Conservation (phyloP, 83 land plant genomes). For the Picea mariana region DNA sequence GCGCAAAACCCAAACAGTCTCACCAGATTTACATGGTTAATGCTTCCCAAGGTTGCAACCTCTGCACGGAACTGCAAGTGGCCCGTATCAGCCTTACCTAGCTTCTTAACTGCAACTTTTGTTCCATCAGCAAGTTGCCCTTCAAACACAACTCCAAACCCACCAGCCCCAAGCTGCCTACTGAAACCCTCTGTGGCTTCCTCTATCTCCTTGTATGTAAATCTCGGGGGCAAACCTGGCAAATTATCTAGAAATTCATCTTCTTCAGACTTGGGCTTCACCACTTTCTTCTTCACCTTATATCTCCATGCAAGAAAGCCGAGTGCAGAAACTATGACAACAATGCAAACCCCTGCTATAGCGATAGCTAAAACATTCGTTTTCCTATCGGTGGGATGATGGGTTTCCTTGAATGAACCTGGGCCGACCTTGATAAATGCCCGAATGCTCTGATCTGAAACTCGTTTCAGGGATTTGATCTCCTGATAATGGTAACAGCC, state of each 20-base stretch:
- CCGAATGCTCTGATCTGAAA: conserved; percentile 15
- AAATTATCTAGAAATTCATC: conserved; percentile 56
- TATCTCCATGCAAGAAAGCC: conserved; percentile 27
- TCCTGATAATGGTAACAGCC: conserved; percentile 48
- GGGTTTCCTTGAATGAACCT: conserved; percentile 12
- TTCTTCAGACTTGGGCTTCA: conserved; percentile 38
- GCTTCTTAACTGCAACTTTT: conserved; percentile 28
- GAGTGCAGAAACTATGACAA: conserved; percentile 18
- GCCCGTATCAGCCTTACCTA: conserved; percentile 20
- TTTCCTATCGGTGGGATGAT: neutral
- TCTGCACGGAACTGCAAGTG: conserved; percentile 31
- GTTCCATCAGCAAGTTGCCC: conserved; percentile 19
- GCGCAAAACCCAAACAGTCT: conserved; percentile 19
- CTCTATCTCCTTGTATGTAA: conserved; percentile 20
- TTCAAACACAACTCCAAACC: conserved; percentile 14
- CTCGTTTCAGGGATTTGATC: conserved; percentile 45
- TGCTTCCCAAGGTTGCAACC: conserved; percentile 30
- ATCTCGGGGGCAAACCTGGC: conserved; percentile 18
- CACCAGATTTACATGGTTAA: conserved; percentile 32
- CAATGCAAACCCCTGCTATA: conserved; percentile 27
- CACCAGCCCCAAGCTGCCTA: conserved; percentile 20
- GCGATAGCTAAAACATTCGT: conserved; percentile 27
- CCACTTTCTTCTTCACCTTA: conserved; percentile 18
- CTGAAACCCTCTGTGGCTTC: conserved; percentile 20
- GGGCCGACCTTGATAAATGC: conserved; percentile 44